These are phyloP conservation scores for Carex pumila DNA, from an alignment of 176 grass and related monocot genomes.

Conservation along the genomic window DNA sequence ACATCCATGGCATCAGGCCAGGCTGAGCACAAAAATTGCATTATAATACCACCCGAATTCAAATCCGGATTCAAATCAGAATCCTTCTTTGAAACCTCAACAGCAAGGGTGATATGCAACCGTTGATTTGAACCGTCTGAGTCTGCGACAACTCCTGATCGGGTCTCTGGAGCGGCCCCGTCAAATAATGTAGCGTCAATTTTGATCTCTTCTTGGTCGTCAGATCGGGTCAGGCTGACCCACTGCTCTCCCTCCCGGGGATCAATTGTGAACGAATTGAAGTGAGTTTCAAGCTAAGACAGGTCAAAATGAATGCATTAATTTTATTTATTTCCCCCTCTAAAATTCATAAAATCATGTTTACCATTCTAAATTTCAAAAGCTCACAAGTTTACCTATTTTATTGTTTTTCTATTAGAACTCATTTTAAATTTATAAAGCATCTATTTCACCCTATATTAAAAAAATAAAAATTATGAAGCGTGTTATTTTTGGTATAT, in stretches of 20 bases:
- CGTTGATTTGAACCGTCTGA: slow-evolving; percentile 15
- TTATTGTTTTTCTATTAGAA: too few species aligned
- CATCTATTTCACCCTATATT: too few species aligned
- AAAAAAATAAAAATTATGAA: too few species aligned
- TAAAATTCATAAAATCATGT: too few species aligned
- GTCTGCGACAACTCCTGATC: slow-evolving; percentile 25
- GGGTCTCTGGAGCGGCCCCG: slow-evolving; percentile 38
- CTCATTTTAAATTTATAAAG: too few species aligned
- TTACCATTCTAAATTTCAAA: too few species aligned
- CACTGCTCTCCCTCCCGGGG: slow-evolving; percentile 49
- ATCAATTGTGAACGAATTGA: slow-evolving; percentile 36
- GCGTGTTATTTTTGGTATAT: too few species aligned
- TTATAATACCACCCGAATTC: slow-evolving; percentile 24
- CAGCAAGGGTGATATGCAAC: slow-evolving; percentile 59
- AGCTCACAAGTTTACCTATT: too few species aligned
- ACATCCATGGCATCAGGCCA: slow-evolving; percentile 78
- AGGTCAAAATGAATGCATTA: too few species aligned
- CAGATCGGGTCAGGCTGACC: slow-evolving; percentile 31
- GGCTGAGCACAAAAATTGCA: slow-evolving; percentile 56
- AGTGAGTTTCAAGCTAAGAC: neutral
- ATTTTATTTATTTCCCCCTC: too few species aligned
- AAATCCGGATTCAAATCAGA: neutral
- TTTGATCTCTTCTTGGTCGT: slow-evolving; percentile 36
- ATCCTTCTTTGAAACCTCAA: slow-evolving; percentile 46
- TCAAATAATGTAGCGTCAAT: slow-evolving; percentile 70